Evolutionary conservation across 2,329 filamentous ascomycete genomes (phyloP).

Genomic region (Aspergillus sp.): DNA sequence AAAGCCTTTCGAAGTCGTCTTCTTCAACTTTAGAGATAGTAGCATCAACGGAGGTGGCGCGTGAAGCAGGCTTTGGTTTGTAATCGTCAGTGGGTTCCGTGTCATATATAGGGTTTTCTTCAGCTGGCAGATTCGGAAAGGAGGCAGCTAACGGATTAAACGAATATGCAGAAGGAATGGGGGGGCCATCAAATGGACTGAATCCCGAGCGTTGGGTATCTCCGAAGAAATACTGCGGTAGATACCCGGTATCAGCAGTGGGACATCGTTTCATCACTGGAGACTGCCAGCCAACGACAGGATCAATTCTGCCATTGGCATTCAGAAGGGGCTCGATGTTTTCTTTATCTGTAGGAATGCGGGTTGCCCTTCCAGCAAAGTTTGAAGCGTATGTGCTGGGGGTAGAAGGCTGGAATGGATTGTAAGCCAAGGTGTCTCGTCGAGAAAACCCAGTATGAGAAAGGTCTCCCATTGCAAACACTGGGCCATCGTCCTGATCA

Average conservation of each 20-base stretch:
- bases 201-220: slow-evolving; percentile 16
- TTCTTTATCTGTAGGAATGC: slow-evolving; percentile 24
- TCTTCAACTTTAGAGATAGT: slow-evolving; percentile 31
- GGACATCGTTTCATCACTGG: slow-evolving; percentile 15
- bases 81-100: slow-evolving; percentile 5
- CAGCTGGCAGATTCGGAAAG: slow-evolving; percentile 11
- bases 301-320: slow-evolving; percentile 18
- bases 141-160: slow-evolving; percentile 31
- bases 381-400: slow-evolving; percentile 8
- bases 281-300: slow-evolving; percentile 20
- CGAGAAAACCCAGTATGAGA: slow-evolving; percentile 18
- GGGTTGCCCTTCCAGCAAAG: slow-evolving; percentile 6
- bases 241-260: slow-evolving; percentile 14
- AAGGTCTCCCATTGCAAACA: slow-evolving; percentile 10
- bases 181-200: slow-evolving; percentile 18
- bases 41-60: slow-evolving; percentile 25
- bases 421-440: slow-evolving; percentile 5
- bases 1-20: slow-evolving; percentile 28
- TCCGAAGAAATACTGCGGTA: slow-evolving; percentile 21
- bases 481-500: slow-evolving; percentile 1
- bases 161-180: slow-evolving; percentile 21
- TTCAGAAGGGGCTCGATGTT: slow-evolving; percentile 33
- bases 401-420: slow-evolving; percentile 9
- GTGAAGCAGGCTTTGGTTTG: slow-evolving; percentile 11
- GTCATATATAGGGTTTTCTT: slow-evolving; percentile 19